Conservation (phyloP, 495 filamentous ascomycete species). For the Patellaria atrata region DNA sequence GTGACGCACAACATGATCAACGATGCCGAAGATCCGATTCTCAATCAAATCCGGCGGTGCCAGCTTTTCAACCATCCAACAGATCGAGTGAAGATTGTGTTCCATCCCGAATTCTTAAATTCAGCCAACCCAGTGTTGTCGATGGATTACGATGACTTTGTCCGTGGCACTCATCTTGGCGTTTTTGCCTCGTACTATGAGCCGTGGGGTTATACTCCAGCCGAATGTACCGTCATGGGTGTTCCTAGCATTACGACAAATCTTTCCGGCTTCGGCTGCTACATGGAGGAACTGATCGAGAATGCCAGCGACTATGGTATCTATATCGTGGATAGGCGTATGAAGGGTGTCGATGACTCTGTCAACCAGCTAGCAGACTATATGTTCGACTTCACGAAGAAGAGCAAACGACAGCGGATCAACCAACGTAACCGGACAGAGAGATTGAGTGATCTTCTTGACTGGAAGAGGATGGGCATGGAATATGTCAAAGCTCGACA, state of each 20-base stretch:
- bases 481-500: slow-evolving; percentile 97
- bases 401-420: slow-evolving; percentile 90
- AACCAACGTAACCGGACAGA: slow-evolving; percentile 98
- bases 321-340: slow-evolving; percentile 92
- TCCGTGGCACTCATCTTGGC: slow-evolving; percentile 88
- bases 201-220: slow-evolving; percentile 97
- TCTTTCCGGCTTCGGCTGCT: slow-evolving; percentile 93
- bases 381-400: slow-evolving; percentile 92
- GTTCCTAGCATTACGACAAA: slow-evolving; percentile 98
- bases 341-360: slow-evolving; percentile 92
- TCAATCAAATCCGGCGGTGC: slow-evolving; percentile 91
- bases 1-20: slow-evolving; percentile 99
- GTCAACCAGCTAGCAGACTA: slow-evolving; percentile 85
- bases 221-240: slow-evolving; percentile 98
- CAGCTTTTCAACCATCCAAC: slow-evolving; percentile 92
- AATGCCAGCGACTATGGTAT: slow-evolving; percentile 97
- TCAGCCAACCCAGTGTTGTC: slow-evolving; percentile 90
- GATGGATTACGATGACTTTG: slow-evolving; percentile 96
- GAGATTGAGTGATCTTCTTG: slow-evolving; percentile 80
- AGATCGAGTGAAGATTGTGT: slow-evolving; percentile 92
- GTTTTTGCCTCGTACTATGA: slow-evolving; percentile 98
- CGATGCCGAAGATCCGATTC: slow-evolving; percentile 80
- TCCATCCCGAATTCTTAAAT: slow-evolving; percentile 96
- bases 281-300: slow-evolving; percentile 98
- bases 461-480: slow-evolving; percentile 99